Base-by-base conservation (phyloP, 352 stramenopile genomes). In the Bremia lactucae region DNA sequence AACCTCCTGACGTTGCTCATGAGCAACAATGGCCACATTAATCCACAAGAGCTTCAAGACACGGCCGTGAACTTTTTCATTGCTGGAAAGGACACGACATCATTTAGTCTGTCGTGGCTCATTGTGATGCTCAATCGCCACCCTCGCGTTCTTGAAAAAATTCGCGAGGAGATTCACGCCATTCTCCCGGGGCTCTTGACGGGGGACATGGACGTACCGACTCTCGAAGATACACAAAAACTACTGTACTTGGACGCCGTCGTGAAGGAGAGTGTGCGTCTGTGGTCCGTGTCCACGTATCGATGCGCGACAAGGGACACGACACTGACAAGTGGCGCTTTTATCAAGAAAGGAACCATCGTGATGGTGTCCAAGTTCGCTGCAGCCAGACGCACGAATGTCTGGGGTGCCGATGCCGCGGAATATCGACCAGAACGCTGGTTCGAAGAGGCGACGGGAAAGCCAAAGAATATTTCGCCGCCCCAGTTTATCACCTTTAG, bases 41-140 rank as follows among this genome's bases (percentile, higher is more conserved):
- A 64, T 11, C 31, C 55, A 10, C 62, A 61, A 24, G 54, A 65
- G 2, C 47, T 85, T 9, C 64, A 68, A 28, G 68, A 87, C 46
- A 65, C 79, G 18, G 48, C 77, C 2, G 59, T 88, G 13, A 80
- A 57, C 28, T 83, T 87, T 40, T 49, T 88, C 10, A 42, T 83
- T 8, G 75, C 70, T 8, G 63, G 68, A 15, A 58, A 72, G 15
- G 73, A 82, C 53, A 83, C 70, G 11, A 83, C 72, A 6, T 47
- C 60, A 0, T 68, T 60, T 36, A 66, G 59, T 19, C 26, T 86
- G 15, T 59, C 55, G 4, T 86, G 72, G 73, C 37, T 80, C 8
- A 45, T 86, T 33, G 67, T 80, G 33, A 72, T 81, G 34, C 41
- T 87, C 11, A 67, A 68, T 24, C 67, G 59, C 6, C 49, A 86